phyloP scores from a whole-genome alignment of 352 stramenopile genomes.

The Thalassiosira sp. region DNA sequence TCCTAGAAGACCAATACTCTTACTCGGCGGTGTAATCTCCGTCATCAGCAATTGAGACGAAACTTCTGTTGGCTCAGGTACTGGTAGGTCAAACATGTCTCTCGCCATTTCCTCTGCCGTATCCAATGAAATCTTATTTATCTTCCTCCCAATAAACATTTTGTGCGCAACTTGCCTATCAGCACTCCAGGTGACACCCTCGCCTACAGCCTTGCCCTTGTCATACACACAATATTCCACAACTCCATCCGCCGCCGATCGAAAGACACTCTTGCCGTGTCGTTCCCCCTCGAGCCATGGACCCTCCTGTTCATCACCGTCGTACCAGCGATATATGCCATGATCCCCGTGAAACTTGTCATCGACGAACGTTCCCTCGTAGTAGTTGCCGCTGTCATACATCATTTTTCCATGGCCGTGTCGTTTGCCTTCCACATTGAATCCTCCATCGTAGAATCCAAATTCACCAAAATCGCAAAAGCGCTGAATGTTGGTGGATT shows the following conservation, averaged over 20 bases:
- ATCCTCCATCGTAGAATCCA: conserved; percentile 25
- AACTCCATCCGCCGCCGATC: conserved; percentile 5
- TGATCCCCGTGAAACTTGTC: conserved; percentile 24
- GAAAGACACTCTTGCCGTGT: conserved; percentile 27
- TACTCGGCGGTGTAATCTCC: not conserved
- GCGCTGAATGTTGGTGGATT: not conserved
- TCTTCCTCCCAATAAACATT: conserved; percentile 16
- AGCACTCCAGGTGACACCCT: conserved; percentile 30
- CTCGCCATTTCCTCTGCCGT: conserved; percentile 26
- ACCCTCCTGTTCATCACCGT: conserved; percentile 35
- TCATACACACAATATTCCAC: conserved; percentile 31
- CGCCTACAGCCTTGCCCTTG: conserved; percentile 3
- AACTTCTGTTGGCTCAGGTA: not conserved
- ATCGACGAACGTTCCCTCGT: conserved; percentile 23
- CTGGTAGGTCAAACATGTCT: conserved; percentile 22
- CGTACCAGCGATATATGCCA: conserved; percentile 17
- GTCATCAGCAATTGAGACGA: not conserved
- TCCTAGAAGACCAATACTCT: conserved; percentile 12
- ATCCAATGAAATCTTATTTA: conserved; percentile 11
- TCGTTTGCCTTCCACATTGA: conserved; percentile 16
- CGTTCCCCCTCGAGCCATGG: conserved; percentile 36
- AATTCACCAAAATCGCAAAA: conserved; percentile 18
- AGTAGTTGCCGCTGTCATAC: conserved; percentile 13
- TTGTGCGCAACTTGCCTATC: conserved; percentile 17
- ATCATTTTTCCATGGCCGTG: conserved; percentile 25